phyloP scores from a whole-genome alignment of 371 early-diverging fungal genomes.

The Zychaea mexicana region DNA sequence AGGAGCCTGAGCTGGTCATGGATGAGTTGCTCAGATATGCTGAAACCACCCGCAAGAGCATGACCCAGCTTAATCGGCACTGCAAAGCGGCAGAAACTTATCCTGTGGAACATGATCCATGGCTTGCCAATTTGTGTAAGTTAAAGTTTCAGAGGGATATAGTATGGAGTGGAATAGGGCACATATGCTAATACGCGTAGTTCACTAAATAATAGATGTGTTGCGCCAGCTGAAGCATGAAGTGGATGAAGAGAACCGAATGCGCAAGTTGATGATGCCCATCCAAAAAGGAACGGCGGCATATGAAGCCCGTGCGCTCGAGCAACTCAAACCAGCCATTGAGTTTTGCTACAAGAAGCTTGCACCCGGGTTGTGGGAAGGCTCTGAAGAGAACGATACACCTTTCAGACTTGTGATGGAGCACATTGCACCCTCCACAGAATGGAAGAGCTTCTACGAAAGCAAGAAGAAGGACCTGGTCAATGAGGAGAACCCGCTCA shows the following conservation, averaged over 20 bases:
- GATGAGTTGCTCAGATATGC: slow-evolving; percentile 42
- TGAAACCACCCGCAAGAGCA: slow-evolving; percentile 38
- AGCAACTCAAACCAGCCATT: slow-evolving; percentile 26
- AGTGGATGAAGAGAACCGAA: slow-evolving; percentile 44
- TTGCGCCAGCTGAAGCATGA: slow-evolving; percentile 44
- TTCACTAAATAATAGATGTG: slow-evolving; percentile 24
- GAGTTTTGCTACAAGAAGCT: slow-evolving; percentile 25
- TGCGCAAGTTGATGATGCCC: slow-evolving; percentile 36
- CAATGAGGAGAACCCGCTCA: slow-evolving; percentile 29
- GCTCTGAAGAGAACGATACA: slow-evolving; percentile 24
- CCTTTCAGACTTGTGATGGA: slow-evolving; percentile 27
- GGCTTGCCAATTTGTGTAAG: slow-evolving; percentile 45
- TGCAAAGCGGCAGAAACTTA: slow-evolving; percentile 31
- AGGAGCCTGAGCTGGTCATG: slow-evolving; percentile 24
- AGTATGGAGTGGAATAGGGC: not conserved
- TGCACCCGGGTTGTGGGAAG: slow-evolving; percentile 22
- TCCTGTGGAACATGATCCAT: slow-evolving; percentile 36
- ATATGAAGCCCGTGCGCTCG: slow-evolving; percentile 26
- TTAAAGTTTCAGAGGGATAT: not conserved
- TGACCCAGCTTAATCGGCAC: slow-evolving; percentile 29
- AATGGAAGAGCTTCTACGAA: slow-evolving; percentile 36
- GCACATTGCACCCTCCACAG: slow-evolving; percentile 27
- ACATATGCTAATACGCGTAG: slow-evolving; percentile 5
- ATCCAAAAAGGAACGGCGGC: slow-evolving; percentile 33
- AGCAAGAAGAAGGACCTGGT: slow-evolving; percentile 35